These are phyloP conservation scores for Leccinum subtestaceum DNA, from an alignment of 768 basidiomycete genomes.

Conservation along the genomic window DNA sequence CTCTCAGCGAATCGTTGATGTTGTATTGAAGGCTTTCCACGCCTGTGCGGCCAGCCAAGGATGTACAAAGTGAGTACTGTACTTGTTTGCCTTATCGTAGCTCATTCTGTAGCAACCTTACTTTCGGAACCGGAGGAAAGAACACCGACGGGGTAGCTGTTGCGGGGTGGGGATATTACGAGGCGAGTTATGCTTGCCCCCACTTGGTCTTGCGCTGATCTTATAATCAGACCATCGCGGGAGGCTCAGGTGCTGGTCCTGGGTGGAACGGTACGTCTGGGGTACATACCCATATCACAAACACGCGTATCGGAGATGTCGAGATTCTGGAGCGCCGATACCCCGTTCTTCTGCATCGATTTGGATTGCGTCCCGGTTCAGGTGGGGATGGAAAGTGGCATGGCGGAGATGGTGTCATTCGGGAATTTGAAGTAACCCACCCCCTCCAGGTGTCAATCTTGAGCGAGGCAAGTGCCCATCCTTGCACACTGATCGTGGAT, in stretches of 20 bases:
- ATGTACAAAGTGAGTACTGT: conserved; percentile 72
- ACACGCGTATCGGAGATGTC: conserved; percentile 89
- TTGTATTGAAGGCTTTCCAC: conserved; percentile 88
- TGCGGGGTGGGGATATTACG: conserved; percentile 89
- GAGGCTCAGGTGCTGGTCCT: conserved; percentile 89
- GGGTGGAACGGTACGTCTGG: conserved; percentile 91
- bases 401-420: conserved; percentile 82
- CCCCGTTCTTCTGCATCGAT: conserved; percentile 84
- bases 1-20: conserved; percentile 91
- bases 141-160: conserved; percentile 70
- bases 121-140: conserved; percentile 89
- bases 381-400: conserved; percentile 69
- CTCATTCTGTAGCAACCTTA: conserved; percentile 61
- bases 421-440: conserved; percentile 81
- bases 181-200: conserved; percentile 39
- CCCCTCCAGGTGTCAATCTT: conserved; percentile 85
- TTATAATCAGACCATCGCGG: conserved; percentile 70
- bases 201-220: not conserved
- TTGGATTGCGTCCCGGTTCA: conserved; percentile 68
- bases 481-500: not conserved
- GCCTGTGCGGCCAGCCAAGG: conserved; percentile 93
- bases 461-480: conserved; percentile 57
- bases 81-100: not conserved
- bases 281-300: conserved; percentile 92
- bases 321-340: conserved; percentile 93